Conservation (phyloP, 768 basidiomycete species). For the Punctularia strigosozonata region DNA sequence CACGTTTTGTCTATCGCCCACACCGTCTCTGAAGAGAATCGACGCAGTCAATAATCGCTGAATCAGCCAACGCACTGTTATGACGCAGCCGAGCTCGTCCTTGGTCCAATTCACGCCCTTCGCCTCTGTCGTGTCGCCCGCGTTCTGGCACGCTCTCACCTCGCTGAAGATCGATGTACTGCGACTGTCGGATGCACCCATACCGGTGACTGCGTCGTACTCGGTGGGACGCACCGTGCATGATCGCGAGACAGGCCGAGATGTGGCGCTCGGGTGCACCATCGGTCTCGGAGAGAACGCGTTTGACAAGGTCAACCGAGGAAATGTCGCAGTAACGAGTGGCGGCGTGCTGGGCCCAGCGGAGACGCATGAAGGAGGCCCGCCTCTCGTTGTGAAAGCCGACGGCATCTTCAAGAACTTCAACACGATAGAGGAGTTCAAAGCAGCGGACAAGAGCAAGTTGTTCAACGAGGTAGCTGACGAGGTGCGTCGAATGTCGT, state of each 20-base stretch:
- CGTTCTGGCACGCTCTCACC: slow-evolving; percentile 89
- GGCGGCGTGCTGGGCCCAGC: too few relatives aligned
- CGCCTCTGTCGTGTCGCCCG: slow-evolving; percentile 75
- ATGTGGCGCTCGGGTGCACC: slow-evolving; percentile 62
- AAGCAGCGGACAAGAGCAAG: slow-evolving; percentile 76
- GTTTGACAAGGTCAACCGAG: slow-evolving; percentile 40
- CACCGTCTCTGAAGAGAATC: too few relatives aligned
- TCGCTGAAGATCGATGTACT: slow-evolving; percentile 85
- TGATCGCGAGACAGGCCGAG: slow-evolving; percentile 67
- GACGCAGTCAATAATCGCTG: too few relatives aligned
- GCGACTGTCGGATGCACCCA: slow-evolving; percentile 61
- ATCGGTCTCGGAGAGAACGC: slow-evolving; percentile 54
- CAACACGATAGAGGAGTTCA: slow-evolving; percentile 97
- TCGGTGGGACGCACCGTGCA: slow-evolving; percentile 55
- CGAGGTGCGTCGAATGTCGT: slow-evolving; percentile 48
- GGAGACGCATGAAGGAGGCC: too few relatives aligned
- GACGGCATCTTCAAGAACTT: slow-evolving; percentile 80
- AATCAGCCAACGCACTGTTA: too few relatives aligned
- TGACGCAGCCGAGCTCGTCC: too few relatives aligned
- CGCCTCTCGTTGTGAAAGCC: slow-evolving; percentile 38
- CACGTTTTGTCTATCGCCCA: too few relatives aligned
- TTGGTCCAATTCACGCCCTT: slow-evolving; percentile 87
- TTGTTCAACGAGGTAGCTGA: slow-evolving; percentile 66
- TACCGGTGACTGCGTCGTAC: slow-evolving; percentile 59
- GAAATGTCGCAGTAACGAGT: too few relatives aligned